Evolutionary conservation across 805 yeast species (phyloP).

Genomic region (Spathaspora boniae): DNA sequence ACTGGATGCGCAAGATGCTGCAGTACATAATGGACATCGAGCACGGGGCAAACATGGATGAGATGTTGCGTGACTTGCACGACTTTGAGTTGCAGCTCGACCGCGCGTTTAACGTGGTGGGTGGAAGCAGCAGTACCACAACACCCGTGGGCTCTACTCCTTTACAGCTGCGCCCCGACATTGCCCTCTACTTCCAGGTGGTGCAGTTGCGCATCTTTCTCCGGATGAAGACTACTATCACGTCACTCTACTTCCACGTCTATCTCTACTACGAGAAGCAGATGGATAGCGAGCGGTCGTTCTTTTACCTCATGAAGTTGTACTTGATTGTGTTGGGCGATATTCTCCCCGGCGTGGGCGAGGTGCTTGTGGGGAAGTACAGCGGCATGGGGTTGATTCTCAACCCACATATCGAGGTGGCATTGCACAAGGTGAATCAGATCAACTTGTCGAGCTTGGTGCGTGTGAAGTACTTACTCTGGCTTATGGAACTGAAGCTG

Average conservation of each 20-base stretch:
- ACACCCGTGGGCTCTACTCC: too few relatives aligned
- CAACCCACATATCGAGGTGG: slow-evolving; percentile 30
- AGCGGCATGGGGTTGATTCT: slow-evolving; percentile 30
- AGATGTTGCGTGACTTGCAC: slow-evolving; percentile 9
- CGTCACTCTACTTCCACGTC: slow-evolving; percentile 26
- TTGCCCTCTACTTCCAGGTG: slow-evolving; percentile 6
- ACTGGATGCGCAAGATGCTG: slow-evolving; percentile 11
- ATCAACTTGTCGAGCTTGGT: slow-evolving; percentile 18
- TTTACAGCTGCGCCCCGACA: too few relatives aligned
- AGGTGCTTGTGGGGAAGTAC: slow-evolving; percentile 22
- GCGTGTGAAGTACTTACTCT: slow-evolving; percentile 12
- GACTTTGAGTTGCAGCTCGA: slow-evolving; percentile 9
- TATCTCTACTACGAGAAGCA: slow-evolving; percentile 35
- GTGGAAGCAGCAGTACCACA: slow-evolving; percentile 2
- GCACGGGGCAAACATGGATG: slow-evolving; percentile 11
- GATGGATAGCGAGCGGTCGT: slow-evolving; percentile 24
- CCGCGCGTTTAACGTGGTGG: slow-evolving; percentile 3
- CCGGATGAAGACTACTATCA: slow-evolving; percentile 11
- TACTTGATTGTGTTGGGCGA: slow-evolving; percentile 24
- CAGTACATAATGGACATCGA: slow-evolving; percentile 15
- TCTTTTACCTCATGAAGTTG: slow-evolving; percentile 29
- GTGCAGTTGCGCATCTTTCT: slow-evolving; percentile 11
- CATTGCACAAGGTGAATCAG: slow-evolving; percentile 37
- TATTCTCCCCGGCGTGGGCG: slow-evolving; percentile 29
- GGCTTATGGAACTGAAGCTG: slow-evolving; percentile 11